Percentiles rank a stretch among this genome's conserved stretches.
phyloP scores from a whole-genome alignment of 2,329 filamentous ascomycete genomes.

The Plenodomus tracheiphilus region DNA sequence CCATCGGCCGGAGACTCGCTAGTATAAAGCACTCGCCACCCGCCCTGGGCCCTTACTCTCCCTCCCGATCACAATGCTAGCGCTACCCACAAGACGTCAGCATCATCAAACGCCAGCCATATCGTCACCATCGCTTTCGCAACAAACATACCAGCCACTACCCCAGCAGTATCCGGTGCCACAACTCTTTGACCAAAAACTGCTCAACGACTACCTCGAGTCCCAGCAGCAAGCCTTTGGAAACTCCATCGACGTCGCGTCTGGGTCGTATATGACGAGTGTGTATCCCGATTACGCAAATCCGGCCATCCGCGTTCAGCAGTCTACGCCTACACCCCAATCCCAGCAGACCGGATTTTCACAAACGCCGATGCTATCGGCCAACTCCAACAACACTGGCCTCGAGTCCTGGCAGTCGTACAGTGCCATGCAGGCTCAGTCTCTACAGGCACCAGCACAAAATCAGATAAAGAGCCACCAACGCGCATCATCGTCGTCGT shows the following conservation, averaged over 20 bases:
- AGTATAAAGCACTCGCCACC: constrained; percentile 47
- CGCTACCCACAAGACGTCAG: constrained; percentile 44
- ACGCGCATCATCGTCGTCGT: constrained; percentile 45
- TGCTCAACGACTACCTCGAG: constrained; percentile 44
- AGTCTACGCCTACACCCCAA: constrained; percentile 46
- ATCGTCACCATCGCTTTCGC: constrained; percentile 36
- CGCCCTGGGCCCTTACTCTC: constrained; percentile 36
- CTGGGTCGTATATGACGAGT: constrained; percentile 39
- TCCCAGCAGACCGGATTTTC: constrained; percentile 27
- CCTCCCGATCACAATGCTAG: constrained; percentile 42
- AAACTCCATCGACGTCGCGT: constrained; percentile 13
- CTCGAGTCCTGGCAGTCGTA: constrained; percentile 39
- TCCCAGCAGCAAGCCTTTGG: constrained; percentile 38
- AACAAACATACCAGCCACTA: constrained; percentile 34
- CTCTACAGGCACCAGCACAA: constrained; percentile 38
- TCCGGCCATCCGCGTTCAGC: constrained; percentile 46
- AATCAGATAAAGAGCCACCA: constrained; percentile 39
- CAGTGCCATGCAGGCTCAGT: constrained; percentile 38
- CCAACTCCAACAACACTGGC: constrained; percentile 26
- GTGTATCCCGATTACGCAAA: constrained; percentile 39
- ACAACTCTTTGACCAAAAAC: constrained; percentile 36
- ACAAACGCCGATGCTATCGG: constrained; percentile 37
- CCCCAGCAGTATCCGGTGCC: constrained; percentile 30
- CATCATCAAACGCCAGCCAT: constrained; percentile 30
- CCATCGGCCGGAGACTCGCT: constrained; percentile 32